Evolutionary conservation across 2,329 filamentous ascomycete genomes (phyloP), one percentile per base, ranked within the genome.

Genomic region (Septoria linicola): DNA sequence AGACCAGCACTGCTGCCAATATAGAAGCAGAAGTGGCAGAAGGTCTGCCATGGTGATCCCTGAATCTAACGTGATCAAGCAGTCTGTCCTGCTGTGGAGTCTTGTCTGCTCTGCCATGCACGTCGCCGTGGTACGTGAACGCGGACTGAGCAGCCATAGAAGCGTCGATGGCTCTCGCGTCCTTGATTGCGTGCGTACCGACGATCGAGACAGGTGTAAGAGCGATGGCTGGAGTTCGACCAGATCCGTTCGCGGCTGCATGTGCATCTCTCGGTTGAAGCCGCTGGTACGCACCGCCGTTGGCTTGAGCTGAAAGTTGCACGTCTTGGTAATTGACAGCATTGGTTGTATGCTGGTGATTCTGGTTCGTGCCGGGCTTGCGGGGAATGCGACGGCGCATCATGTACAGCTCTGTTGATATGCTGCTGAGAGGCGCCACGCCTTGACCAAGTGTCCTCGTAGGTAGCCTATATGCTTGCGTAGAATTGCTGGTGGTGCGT

Each of bases 251-350:
- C 8, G 42, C 17, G 10, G 52, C 42, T 37, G 39, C 42, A 23
- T 45, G 35, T 16, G 30, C 52, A n/a, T 39, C 51, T 36, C 30
- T 47, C 46, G 41, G 47, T 52, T 49, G 36, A 41, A 49, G 58
- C 58, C 50, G 59, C 53, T 32, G 59, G 59, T 59, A 59, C 49
- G 62, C 59, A 57, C 61, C 58, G 52, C 62, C 61, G 54, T 63
- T 63, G 59, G 58, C 59, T 54, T 57, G 49, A 40, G 39, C 35
- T 21, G 57, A 40, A 17, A 51, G 42, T 35, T 40, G 23, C 35
- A 23, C 36, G 23, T 30, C 21, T 30, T 43, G 30, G 41, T 46
- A 46, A 34, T 51, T 50, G 45, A 37, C 25, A 39, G 21, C 23
- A n/a, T 31, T 42, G 17, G 17, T 41, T 20, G 32, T 35, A 37